These are phyloP conservation scores for Asterophora lycoperdoides DNA, from an alignment of 768 basidiomycete species.

Conservation along the genomic window DNA sequence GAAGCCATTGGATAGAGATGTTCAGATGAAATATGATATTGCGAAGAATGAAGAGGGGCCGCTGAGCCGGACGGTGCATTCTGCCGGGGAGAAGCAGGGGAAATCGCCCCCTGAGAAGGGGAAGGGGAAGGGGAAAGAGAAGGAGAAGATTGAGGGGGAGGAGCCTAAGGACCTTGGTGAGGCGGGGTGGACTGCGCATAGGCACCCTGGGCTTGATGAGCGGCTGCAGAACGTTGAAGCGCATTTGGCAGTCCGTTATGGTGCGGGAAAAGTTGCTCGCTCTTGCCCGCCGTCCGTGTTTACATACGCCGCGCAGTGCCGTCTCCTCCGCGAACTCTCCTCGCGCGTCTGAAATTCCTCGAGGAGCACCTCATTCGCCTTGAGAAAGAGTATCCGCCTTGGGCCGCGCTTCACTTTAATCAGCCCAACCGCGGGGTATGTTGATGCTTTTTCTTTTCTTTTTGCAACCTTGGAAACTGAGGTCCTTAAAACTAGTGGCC, in stretches of 20 bases:
- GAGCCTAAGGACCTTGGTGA: conserved; percentile 5
- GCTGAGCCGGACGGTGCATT: conserved; percentile 50
- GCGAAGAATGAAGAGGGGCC: conserved; percentile 82
- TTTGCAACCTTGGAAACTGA: not conserved
- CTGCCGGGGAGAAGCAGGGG: not conserved
- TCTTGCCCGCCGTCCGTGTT: not conserved
- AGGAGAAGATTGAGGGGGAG: conserved; percentile 5
- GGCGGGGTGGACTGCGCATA: conserved; percentile 32
- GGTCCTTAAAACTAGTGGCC: conserved; percentile 57
- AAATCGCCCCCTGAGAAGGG: not conserved
- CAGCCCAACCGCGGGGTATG: conserved; percentile 78
- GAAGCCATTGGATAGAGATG: conserved; percentile 63
- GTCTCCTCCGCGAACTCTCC: conserved; percentile 58
- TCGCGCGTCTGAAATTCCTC: conserved; percentile 61
- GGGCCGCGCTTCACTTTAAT: conserved; percentile 86
- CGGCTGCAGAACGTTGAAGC: conserved; percentile 64
- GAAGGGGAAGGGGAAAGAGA: conserved; percentile 16
- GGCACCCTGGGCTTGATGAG: conserved; percentile 59
- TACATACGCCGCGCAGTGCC: conserved; percentile 57
- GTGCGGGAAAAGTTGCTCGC: conserved; percentile 30
- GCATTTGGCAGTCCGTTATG: conserved; percentile 72
- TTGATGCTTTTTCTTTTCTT: conserved; percentile 13
- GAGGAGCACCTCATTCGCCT: conserved; percentile 75
- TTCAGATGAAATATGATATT: conserved; percentile 85
- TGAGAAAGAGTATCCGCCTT: conserved; percentile 81